Evolutionary conservation across 805 yeast species (phyloP).

Genomic region (Brettanomyces sp.): DNA sequence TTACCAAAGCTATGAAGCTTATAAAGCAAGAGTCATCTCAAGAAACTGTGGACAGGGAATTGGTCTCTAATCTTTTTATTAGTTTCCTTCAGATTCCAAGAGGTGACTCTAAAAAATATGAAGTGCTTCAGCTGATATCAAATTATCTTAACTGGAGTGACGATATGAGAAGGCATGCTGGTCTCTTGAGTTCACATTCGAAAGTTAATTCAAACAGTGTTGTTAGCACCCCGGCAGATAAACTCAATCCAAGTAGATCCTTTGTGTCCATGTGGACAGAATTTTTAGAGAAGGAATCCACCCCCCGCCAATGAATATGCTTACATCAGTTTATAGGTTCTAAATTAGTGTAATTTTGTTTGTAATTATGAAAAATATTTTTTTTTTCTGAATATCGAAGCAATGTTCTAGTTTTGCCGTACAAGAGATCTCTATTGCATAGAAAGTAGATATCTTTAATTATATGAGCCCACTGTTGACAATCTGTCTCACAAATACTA

Average conservation of each 20-base stretch:
- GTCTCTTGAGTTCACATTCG: conserved; percentile 32
- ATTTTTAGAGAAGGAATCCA: conserved; percentile 63
- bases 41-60: conserved; percentile 76
- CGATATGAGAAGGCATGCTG: conserved; percentile 65
- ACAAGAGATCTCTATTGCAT: no score
- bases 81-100: conserved; percentile 83
- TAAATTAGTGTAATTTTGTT: background rate
- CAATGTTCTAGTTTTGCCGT: no score
- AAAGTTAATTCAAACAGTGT: conserved; percentile 25
- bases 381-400: no score
- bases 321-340: background rate
- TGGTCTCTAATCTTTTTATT: conserved; percentile 76
- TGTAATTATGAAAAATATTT: no score
- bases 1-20: conserved; percentile 85
- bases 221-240: conserved; percentile 20
- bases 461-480: no score
- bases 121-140: conserved; percentile 77
- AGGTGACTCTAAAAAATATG: conserved; percentile 91
- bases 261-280: conserved; percentile 77
- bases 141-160: conserved; percentile 87
- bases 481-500: no score
- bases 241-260: conserved; percentile 22
- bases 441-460: no score
- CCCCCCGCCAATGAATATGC: conserved; percentile 8
- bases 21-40: conserved; percentile 70